phyloP scores from a whole-genome alignment of 2,329 filamentous ascomycete genomes.

The Podosphaera fusca region DNA sequence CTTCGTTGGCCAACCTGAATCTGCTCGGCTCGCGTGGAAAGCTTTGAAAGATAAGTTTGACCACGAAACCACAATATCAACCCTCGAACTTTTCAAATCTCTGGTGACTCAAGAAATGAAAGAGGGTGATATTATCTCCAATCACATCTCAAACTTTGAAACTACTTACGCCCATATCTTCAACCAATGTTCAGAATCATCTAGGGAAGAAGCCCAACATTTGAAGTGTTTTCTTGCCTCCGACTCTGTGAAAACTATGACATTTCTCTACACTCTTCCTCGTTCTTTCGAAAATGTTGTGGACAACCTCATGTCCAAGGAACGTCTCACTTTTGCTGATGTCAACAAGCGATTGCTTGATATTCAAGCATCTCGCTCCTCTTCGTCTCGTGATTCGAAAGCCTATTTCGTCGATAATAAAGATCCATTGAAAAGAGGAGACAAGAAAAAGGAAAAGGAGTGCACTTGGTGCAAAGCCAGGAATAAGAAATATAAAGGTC shows the following conservation, averaged over 20 bases:
- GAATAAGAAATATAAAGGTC: constrained; percentile 1
- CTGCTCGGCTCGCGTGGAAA: neutral
- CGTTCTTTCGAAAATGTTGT: neutral
- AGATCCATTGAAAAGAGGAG: neutral
- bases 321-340: neutral
- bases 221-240: neutral
- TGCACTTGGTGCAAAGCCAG: neutral
- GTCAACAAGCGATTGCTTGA: neutral
- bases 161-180: neutral
- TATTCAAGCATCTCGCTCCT: neutral
- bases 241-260: constrained; percentile 1
- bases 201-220: neutral
- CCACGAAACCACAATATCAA: constrained; percentile 1
- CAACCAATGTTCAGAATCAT: neutral
- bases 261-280: constrained; percentile 1
- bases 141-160: constrained; percentile 1
- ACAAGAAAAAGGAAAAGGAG: neutral
- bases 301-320: constrained; percentile 1
- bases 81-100: constrained; percentile 1
- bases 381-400: neutral
- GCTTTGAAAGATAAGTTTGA: constrained; percentile 1
- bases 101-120: neutral
- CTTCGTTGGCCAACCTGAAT: neutral
- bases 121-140: neutral
- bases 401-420: neutral